Percentiles rank a stretch among this genome's conserved stretches.
These are phyloP conservation scores for Stromatinia cepivora DNA, from an alignment of 2,329 filamentous ascomycete genomes.

Conservation along the genomic window DNA sequence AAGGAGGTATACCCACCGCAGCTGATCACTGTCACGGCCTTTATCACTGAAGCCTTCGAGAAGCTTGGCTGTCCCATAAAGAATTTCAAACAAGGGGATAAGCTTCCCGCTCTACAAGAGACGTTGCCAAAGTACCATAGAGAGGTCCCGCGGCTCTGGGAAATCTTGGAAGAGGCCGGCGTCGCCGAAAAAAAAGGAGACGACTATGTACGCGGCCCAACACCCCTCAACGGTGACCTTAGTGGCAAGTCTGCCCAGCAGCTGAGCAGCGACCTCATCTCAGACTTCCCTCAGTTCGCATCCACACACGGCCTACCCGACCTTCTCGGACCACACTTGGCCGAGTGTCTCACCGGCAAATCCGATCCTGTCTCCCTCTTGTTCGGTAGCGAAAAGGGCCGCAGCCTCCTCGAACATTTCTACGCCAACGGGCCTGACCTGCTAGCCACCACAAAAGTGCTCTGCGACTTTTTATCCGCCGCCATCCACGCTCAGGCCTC, in stretches of 20 bases:
- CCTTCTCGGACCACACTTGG: conserved; percentile 28
- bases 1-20: conserved; percentile 34
- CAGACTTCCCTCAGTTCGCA: conserved; percentile 40
- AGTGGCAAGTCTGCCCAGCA: conserved; percentile 11
- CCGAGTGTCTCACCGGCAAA: conserved; percentile 28
- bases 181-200: conserved; percentile 22
- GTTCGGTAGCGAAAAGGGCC: conserved; percentile 30
- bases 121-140: conserved; percentile 34
- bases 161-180: conserved; percentile 34
- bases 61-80: conserved; percentile 36
- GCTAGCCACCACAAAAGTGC: not conserved
- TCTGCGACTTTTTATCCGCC: not conserved
- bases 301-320: conserved; percentile 25
- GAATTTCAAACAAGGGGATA: conserved; percentile 27
- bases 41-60: conserved; percentile 39
- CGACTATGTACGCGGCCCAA: conserved; percentile 21
- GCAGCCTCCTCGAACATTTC: conserved; percentile 29
- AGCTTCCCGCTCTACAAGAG: conserved; percentile 26
- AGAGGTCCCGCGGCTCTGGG: conserved; percentile 35
- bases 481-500: not conserved
- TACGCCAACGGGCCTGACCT: conserved; percentile 20
- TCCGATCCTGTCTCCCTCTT: conserved; percentile 32
- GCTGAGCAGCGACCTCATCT: conserved; percentile 36
- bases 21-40: conserved; percentile 36
- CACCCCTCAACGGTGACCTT: not conserved